Percentiles rank a stretch among this genome's conserved stretches.
Conservation (phyloP, 805 yeast genomes). For the Allodekkera sacchari region DNA sequence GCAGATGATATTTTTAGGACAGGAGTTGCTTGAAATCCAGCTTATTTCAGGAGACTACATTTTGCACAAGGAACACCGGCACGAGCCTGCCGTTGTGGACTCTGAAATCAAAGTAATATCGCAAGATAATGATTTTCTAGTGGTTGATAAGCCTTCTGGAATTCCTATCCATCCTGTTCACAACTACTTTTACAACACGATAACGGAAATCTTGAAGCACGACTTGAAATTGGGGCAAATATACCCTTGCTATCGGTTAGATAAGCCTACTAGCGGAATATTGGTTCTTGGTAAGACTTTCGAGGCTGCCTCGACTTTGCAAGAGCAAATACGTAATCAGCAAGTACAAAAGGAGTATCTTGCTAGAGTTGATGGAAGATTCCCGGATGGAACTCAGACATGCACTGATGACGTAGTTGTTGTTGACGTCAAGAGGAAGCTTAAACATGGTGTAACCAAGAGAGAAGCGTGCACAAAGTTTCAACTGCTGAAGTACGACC, state of each 20-base stretch:
- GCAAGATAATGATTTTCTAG: conserved; percentile 27
- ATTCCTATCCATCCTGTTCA: conserved; percentile 47
- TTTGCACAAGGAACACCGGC: conserved; percentile 19
- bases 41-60: conserved; percentile 22
- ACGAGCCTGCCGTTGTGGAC: conserved; percentile 20
- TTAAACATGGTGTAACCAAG: conserved; percentile 15
- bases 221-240: conserved; percentile 13
- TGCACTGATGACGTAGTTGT: conserved; percentile 31
- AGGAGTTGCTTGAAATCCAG: conserved; percentile 14
- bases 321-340: conserved; percentile 25
- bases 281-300: conserved; percentile 33
- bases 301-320: conserved; percentile 24
- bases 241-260: conserved; percentile 39
- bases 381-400: conserved; percentile 25
- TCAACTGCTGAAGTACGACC: conserved; percentile 23
- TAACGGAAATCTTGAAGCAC: conserved; percentile 34
- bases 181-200: conserved; percentile 32
- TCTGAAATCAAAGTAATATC: conserved; percentile 10
- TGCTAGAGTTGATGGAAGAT: conserved; percentile 36
- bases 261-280: conserved; percentile 44
- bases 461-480: conserved; percentile 15
- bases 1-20: conserved; percentile 23
- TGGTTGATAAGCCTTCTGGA: conserved; percentile 43
- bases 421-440: conserved; percentile 23
- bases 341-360: conserved; percentile 33